Evolutionary conservation across 169 alveolate genomes (phyloP).

Genomic region (Plasmodium gonderi): DNA sequence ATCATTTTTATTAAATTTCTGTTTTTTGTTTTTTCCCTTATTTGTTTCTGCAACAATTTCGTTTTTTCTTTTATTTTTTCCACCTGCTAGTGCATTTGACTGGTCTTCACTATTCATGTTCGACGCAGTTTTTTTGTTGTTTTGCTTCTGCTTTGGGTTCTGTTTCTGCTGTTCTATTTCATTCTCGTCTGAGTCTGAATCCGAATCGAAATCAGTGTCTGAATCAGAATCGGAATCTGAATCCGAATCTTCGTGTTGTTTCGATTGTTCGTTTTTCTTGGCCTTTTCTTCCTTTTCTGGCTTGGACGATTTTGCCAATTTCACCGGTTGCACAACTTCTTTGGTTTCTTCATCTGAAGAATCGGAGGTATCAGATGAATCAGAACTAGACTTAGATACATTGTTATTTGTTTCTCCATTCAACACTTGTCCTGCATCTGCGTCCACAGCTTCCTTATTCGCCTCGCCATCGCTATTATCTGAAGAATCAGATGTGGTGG

Average conservation of each 20-base stretch:
- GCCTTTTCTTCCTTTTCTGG: not conserved
- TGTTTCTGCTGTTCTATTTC: not conserved
- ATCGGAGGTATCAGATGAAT: slow-evolving; percentile 8
- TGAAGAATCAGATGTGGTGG: slow-evolving; percentile 40
- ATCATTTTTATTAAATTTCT: not conserved
- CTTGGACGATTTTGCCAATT: not conserved
- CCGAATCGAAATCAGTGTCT: not conserved
- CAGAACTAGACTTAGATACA: not conserved
- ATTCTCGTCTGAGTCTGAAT: slow-evolving; percentile 1
- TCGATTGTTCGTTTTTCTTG: not conserved
- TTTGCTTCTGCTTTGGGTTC: not conserved
- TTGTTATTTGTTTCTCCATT: not conserved
- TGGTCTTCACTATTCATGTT: not conserved
- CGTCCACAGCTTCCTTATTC: not conserved
- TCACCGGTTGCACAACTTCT: not conserved
- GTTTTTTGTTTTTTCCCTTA: slow-evolving; percentile 38
- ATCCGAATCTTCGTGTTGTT: not conserved
- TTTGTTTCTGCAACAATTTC: not conserved
- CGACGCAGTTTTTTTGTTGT: not conserved
- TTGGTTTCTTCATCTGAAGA: slow-evolving; percentile 24
- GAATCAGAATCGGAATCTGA: slow-evolving; percentile 18
- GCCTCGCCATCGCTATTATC: slow-evolving; percentile 7
- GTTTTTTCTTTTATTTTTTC: slow-evolving; percentile 42
- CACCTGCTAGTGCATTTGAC: not conserved
- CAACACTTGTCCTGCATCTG: not conserved